Percentiles rank a stretch among this genome's conserved stretches.
Conservation (phyloP, 176 grass and related monocot genomes). For the Avena insularis region DNA sequence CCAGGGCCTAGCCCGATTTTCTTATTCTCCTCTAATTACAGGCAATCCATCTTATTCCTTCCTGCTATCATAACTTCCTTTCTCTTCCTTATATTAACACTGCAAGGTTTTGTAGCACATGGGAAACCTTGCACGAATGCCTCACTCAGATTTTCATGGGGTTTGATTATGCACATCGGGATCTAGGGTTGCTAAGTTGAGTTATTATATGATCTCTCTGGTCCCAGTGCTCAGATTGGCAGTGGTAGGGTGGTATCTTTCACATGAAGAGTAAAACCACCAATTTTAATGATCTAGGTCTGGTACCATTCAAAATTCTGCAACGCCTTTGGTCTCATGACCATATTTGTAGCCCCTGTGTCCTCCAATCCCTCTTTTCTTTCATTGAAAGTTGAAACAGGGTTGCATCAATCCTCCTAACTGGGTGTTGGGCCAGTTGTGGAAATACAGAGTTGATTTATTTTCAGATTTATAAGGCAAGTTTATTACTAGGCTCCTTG, state of each 20-base stretch:
- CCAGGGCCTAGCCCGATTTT: not conserved
- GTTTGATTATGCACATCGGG: not conserved
- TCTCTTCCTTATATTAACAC: not conserved
- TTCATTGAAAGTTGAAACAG: not conserved
- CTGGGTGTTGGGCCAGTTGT: conserved; percentile 3
- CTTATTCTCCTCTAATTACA: not conserved
- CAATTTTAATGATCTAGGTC: not conserved
- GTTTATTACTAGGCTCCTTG: not conserved
- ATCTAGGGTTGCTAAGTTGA: not conserved
- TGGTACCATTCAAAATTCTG: not conserved
- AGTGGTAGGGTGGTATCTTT: not conserved
- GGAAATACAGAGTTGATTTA: conserved; percentile 20
- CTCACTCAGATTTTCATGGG: conserved; percentile 4
- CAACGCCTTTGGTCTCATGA: not conserved
- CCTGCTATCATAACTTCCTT: not conserved
- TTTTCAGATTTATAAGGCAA: conserved; percentile 19
- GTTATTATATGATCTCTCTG: not conserved
- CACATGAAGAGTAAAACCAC: not conserved
- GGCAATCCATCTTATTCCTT: conserved; percentile 5
- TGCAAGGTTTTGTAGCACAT: conserved; percentile 18
- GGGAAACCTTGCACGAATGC: conserved; percentile 4
- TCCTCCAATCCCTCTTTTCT: not conserved
- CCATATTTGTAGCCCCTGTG: not conserved
- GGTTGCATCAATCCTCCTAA: not conserved
- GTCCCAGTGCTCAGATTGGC: not conserved